phyloP scores from a whole-genome alignment of 805 yeast genomes.

The Saccharomycopsis fermentans region DNA sequence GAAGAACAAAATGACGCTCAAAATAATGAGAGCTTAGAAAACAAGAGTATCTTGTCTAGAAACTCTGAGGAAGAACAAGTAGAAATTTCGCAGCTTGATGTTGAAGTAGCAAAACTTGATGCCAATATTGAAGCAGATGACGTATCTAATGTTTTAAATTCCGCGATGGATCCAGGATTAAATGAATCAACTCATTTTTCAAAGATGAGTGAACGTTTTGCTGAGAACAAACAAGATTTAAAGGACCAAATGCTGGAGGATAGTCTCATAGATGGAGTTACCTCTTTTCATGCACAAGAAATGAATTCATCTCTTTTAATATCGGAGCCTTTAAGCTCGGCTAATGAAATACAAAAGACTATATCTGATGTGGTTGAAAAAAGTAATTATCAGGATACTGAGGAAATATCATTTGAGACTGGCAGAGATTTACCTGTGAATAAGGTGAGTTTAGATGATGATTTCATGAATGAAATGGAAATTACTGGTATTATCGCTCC shows the following conservation, averaged over 20 bases:
- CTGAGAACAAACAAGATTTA: too few species aligned
- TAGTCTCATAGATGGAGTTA: too few species aligned
- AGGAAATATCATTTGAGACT: background rate
- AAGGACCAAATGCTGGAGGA: too few species aligned
- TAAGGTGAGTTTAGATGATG: background rate
- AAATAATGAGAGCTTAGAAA: background rate
- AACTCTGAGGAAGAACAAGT: background rate
- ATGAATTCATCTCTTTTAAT: background rate
- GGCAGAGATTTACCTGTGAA: background rate
- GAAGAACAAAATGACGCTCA: background rate
- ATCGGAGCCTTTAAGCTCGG: background rate
- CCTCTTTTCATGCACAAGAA: background rate
- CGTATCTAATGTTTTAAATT: background rate
- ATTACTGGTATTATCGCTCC: background rate
- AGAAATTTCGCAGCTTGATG: background rate
- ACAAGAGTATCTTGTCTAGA: background rate
- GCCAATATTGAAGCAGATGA: background rate
- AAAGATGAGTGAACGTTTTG: too few species aligned
- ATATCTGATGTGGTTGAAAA: background rate
- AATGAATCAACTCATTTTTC: too few species aligned
- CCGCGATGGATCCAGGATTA: too few species aligned
- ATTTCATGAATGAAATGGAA: slow-evolving; percentile 1
- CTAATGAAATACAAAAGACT: background rate
- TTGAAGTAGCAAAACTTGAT: background rate
- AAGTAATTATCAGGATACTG: background rate